Conservation (phyloP, 2,329 filamentous ascomycete genomes). For the Colletotrichum cuscutae region DNA sequence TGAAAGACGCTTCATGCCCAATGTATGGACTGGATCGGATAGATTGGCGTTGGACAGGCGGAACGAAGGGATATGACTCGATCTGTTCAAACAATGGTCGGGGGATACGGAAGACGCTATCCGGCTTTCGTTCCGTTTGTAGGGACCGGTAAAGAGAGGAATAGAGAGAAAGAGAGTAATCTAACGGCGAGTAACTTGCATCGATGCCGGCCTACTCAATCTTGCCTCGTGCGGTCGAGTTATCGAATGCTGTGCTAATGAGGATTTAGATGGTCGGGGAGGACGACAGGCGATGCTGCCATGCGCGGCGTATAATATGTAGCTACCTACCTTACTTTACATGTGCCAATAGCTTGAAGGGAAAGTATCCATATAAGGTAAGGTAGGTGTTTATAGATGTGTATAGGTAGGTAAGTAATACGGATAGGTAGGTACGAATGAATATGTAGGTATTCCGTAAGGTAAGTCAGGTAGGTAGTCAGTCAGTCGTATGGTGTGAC, state of each 20-base stretch:
- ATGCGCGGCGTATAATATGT: neutral
- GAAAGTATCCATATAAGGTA: no score
- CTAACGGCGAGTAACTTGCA: neutral
- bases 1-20: neutral
- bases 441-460: no score
- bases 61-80: neutral
- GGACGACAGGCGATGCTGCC: neutral
- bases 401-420: no score
- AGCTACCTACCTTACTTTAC: neutral
- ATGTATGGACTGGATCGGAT: neutral
- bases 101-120: neutral
- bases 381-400: no score
- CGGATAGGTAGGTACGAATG: no score
- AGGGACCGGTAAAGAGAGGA: neutral
- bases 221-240: neutral
- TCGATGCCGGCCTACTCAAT: neutral
- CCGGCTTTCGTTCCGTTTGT: neutral
- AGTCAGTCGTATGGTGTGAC: neutral
- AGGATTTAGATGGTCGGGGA: neutral
- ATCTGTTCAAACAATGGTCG: neutral
- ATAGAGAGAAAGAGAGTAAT: no score
- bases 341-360: neutral
- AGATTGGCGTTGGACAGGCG: neutral
- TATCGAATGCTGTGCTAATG: neutral
- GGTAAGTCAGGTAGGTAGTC: neutral